Evolutionary conservation across 768 basidiomycete genomes (phyloP), one percentile per base, ranked within the genome.

Genomic region (Phaeotremella fagi): DNA sequence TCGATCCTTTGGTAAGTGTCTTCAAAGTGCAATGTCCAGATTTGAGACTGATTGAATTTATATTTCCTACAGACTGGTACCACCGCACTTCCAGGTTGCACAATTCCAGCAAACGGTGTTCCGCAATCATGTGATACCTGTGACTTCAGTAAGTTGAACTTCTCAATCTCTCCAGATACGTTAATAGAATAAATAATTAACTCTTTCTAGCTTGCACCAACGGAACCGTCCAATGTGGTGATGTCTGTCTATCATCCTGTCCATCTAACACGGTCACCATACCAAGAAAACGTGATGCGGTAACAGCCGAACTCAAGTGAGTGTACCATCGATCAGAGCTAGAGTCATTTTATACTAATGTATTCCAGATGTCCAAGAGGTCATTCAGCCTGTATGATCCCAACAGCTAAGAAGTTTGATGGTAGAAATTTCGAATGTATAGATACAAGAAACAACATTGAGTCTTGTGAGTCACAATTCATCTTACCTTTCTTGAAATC

Each of bases 371-470:
- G 38, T 22, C 38, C 38, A 22, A 12, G 12, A 11, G 11, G 20
- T 22, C 38, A 41, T 12, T 9, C 38, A 41, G 38, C 38, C 7
- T 41, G 38, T 22, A 11, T 41, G 20, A 20, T 41, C 38, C 12
- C 38, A 12, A 9, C 38, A 14, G 12, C 38, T 11, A 22, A 6
- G 6, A 41, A 41, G 18, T 36, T 15, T 0, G 25, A 28, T 6
- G 44, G 48, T 12, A 47, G 41, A 25, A 43, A 48, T 6, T 60
- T 58, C 43, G 66, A 65, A 42, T 72, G 71, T 45, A 43, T 70
- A 29, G 61, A 72, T 55, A 57, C 53, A 16, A 25, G 42, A 5
- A 25, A 37, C 7, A 56, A 64, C 48, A 47, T 65, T n/a, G 66
- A 66, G 41, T 67, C 63, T 25, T 72, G 64, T 66, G 23, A 50